phyloP scores from a whole-genome alignment of 805 yeast species.

The Hanseniaspora taiwanica region DNA sequence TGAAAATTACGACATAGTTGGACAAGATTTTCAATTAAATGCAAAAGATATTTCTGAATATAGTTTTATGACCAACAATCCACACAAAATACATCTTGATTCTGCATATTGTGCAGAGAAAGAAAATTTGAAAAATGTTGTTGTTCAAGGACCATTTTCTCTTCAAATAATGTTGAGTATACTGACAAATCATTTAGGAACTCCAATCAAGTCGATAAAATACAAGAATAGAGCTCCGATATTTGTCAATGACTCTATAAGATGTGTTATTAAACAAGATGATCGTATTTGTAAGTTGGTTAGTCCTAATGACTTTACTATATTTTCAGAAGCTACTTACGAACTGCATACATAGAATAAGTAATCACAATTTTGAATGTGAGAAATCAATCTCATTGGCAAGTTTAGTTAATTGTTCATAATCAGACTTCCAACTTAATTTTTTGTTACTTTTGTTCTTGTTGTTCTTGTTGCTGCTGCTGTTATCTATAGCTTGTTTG shows the following conservation, averaged over 20 bases:
- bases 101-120: slow-evolving; percentile 31
- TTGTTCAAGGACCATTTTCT: slow-evolving; percentile 76
- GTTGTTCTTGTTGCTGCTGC: too few species aligned
- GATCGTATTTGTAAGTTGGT: slow-evolving; percentile 5
- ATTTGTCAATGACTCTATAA: slow-evolving; percentile 24
- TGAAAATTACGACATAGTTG: neutral
- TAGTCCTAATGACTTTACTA: slow-evolving; percentile 12
- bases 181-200: slow-evolving; percentile 25
- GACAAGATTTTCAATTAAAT: slow-evolving; percentile 20
- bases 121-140: slow-evolving; percentile 49
- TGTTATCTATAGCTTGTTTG: slow-evolving; percentile 26
- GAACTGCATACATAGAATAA: slow-evolving; percentile 5
- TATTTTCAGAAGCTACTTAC: slow-evolving; percentile 4
- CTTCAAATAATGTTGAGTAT: slow-evolving; percentile 47
- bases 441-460: too few species aligned
- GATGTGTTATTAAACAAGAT: slow-evolving; percentile 9
- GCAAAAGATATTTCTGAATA: slow-evolving; percentile 36
- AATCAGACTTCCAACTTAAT: too few species aligned
- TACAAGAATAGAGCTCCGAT: slow-evolving; percentile 34
- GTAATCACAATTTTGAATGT: too few species aligned
- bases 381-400: too few species aligned
- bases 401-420: too few species aligned
- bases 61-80: slow-evolving; percentile 66
- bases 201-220: slow-evolving; percentile 21
- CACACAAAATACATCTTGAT: slow-evolving; percentile 77